Base-by-base conservation (phyloP, 2,329 filamentous ascomycete genomes). In the Colletotrichum incanum region DNA sequence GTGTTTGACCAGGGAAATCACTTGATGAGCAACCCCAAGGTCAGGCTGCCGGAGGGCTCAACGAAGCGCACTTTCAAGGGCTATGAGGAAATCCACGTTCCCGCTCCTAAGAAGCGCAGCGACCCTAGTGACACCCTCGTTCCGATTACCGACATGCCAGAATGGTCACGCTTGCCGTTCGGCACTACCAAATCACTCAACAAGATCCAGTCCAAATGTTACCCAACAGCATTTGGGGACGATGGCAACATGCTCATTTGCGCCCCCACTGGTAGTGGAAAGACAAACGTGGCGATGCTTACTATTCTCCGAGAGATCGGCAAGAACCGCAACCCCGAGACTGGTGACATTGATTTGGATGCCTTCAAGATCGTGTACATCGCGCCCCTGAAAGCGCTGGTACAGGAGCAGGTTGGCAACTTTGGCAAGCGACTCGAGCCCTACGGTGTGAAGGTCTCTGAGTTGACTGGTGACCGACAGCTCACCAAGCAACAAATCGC, bases 341-440 rank as follows among this genome's bases (percentile, higher is more conserved):
- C 94, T 0, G 96, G 96, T n/a, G 93, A 97, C 73, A 96, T 99
- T 75, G 94, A 97, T 81, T 86, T 99, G 11, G 96, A 99, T 78
- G 92, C 95, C 54, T 99, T 99, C 87, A 99, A 99, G 85, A 98
- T 99, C 77, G 93, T 99, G 52, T 99, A 97, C 80, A 98, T 99
- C 78, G 96, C 96, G 39, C 96, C 96, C 0, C 83, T 99, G 71
- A 99, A 99, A 81, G 96, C 96, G 58, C 84, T 99, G 75, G 96
- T 99, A 4, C 95, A 98, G 81, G 96, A 99, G 81, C 96, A 99
- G 83, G 96, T 99, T 65, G 96, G 96, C 66, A 99, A 98, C 82
- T 97, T 99, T 81, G 95, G 96, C 76, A 94, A 94, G 80, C 91
- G 97, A 70, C 87, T 99, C 12, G 94, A 96, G 80, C 91, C 94